phyloP scores from a whole-genome alignment of 2,329 filamentous ascomycete species.

The Penicillium sp. region DNA sequence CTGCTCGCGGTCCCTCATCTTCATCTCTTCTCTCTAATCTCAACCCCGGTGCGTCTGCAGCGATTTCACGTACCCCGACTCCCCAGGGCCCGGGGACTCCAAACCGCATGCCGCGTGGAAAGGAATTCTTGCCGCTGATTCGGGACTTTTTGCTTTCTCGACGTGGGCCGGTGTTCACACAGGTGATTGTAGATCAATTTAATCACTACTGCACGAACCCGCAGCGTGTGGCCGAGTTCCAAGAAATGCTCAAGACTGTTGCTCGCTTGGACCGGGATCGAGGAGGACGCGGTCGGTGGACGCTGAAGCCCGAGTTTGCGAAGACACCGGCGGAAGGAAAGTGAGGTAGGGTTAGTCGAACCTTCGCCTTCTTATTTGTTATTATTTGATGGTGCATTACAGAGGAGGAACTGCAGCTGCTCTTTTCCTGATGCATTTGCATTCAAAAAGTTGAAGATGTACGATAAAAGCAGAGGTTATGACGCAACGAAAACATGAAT shows the following conservation, averaged over 20 bases:
- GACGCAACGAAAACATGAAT: constrained; percentile 6
- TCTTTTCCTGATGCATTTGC: too few species aligned
- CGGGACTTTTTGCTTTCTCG: constrained; percentile 77
- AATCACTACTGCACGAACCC: constrained; percentile 73
- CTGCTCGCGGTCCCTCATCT: constrained; percentile 44
- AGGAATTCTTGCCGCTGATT: constrained; percentile 73
- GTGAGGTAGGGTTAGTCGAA: background rate
- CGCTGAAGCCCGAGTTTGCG: constrained; percentile 61
- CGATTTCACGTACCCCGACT: constrained; percentile 27
- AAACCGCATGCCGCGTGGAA: constrained; percentile 48
- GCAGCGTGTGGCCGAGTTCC: constrained; percentile 76
- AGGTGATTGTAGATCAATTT: constrained; percentile 89
- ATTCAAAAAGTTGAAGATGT: background rate
- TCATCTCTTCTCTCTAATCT: constrained; percentile 47
- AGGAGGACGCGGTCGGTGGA: constrained; percentile 59
- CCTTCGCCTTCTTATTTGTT: too few species aligned
- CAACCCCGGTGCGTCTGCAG: constrained; percentile 23
- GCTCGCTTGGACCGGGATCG: constrained; percentile 64
- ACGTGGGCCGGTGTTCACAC: constrained; percentile 76
- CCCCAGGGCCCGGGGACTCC: constrained; percentile 46
- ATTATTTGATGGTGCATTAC: background rate
- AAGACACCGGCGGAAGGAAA: background rate
- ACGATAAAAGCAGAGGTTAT: constrained; percentile 9
- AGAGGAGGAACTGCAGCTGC: background rate
- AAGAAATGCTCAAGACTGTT: constrained; percentile 74